These are phyloP conservation scores for Microbotryum scabiosae DNA, from an alignment of 1,284 basidiomycete species.

Conservation along the genomic window DNA sequence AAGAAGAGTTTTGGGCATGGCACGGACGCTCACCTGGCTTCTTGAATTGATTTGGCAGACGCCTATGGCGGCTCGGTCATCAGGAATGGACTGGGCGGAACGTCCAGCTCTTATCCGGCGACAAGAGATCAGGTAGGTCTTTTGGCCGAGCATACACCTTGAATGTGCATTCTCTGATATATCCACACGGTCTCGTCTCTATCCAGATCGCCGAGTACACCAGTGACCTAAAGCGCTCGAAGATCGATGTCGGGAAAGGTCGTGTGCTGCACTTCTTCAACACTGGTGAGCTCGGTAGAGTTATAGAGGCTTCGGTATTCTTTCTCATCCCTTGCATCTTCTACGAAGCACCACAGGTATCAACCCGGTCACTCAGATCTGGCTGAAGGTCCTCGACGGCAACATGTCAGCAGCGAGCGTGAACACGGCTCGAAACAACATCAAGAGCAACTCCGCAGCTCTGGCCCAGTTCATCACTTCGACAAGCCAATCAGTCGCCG, in stretches of 20 bases:
- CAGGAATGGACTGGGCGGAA: conserved; percentile 17
- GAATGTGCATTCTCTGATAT: background rate
- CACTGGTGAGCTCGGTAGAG: conserved; percentile 1
- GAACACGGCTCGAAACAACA: background rate
- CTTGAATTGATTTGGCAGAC: conserved; percentile 8
- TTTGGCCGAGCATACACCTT: background rate
- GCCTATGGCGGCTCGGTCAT: conserved; percentile 27
- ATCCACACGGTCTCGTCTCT: background rate
- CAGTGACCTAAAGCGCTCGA: conserved; percentile 9
- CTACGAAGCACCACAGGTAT: conserved; percentile 7
- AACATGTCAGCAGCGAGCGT: background rate
- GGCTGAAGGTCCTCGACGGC: conserved; percentile 10
- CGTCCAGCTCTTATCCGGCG: conserved; percentile 7
- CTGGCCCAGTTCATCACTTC: too few species aligned
- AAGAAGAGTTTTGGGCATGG: background rate
- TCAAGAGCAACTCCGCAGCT: background rate
- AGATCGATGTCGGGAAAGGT: conserved; percentile 2
- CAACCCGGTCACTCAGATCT: conserved; percentile 24
- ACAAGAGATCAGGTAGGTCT: conserved; percentile 18
- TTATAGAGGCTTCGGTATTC: background rate
- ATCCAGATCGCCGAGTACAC: conserved; percentile 13
- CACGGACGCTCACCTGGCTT: background rate
- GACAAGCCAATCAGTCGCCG: too few species aligned
- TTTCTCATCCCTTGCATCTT: background rate
- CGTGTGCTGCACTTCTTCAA: conserved; percentile 27